Evolutionary conservation across 345 rosid species (phyloP).

Genomic region (Rhodamnia argentea): DNA sequence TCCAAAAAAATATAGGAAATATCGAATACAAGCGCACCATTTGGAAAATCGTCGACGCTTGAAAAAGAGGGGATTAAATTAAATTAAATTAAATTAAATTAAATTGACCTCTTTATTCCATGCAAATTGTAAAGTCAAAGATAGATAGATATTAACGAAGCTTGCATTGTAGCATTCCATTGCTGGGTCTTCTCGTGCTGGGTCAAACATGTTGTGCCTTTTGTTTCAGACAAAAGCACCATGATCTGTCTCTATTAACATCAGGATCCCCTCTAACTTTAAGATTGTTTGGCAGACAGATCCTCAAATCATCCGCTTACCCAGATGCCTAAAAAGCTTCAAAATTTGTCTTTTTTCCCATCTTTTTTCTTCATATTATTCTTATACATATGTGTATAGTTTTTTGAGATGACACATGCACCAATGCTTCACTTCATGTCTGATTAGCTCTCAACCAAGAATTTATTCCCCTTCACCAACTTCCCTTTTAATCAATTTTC

Average conservation of each 20-base stretch:
- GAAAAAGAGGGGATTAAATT: background rate
- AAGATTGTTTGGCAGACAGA: background rate
- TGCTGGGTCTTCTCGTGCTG: background rate
- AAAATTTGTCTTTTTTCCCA: conserved; percentile 1
- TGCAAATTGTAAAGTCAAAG: background rate
- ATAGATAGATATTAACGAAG: background rate
- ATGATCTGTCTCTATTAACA: background rate
- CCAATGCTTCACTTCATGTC: background rate
- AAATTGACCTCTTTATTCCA: background rate
- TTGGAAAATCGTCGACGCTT: background rate
- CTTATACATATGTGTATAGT: background rate
- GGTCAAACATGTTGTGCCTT: background rate
- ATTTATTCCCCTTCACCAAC: conserved; percentile 6
- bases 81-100: too few species aligned
- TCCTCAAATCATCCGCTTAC: background rate
- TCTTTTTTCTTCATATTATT: background rate
- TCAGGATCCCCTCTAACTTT: background rate
- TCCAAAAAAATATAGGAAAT: background rate
- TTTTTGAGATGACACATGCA: background rate
- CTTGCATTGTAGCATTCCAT: background rate
- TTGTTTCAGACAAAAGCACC: background rate
- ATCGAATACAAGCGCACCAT: background rate
- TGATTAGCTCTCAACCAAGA: background rate
- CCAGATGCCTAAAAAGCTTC: conserved; percentile 4
- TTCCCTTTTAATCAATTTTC: background rate